phyloP scores from a whole-genome alignment of 2,329 filamentous ascomycete species.

The Pseudogymnoascus sp. region DNA sequence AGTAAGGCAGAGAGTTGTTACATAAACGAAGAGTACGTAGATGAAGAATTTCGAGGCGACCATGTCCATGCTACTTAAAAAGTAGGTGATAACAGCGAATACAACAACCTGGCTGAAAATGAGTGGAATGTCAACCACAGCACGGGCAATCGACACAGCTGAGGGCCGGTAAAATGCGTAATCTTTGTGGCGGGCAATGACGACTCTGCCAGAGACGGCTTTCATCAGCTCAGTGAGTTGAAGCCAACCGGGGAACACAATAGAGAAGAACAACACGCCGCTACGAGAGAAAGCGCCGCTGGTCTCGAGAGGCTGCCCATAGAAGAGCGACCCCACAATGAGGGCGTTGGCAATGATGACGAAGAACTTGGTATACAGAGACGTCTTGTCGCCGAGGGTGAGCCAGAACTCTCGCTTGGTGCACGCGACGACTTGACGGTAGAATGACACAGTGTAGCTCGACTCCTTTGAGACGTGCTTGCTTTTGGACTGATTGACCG shows the following conservation, averaged over 20 bases:
- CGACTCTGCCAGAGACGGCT: constrained; percentile 51
- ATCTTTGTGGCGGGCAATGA: constrained; percentile 48
- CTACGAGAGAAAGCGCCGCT: constrained; percentile 54
- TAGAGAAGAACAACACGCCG: constrained; percentile 55
- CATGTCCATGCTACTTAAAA: constrained; percentile 49
- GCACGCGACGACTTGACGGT: constrained; percentile 47
- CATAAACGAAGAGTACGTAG: constrained; percentile 46
- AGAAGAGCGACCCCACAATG: constrained; percentile 59
- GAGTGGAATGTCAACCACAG: constrained; percentile 46
- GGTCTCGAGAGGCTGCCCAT: constrained; percentile 49
- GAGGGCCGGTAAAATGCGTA: constrained; percentile 51
- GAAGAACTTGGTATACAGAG: constrained; percentile 31
- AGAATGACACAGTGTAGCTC: constrained; percentile 35
- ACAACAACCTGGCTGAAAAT: constrained; percentile 46
- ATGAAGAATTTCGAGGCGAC: constrained; percentile 51
- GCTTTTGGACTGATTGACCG: constrained; percentile 59
- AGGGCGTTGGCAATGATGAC: constrained; percentile 52
- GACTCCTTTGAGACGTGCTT: constrained; percentile 57
- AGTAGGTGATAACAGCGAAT: constrained; percentile 54
- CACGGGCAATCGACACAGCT: constrained; percentile 49
- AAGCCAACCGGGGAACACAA: constrained; percentile 53
- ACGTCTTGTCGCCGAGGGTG: constrained; percentile 54
- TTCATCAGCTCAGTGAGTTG: constrained; percentile 59
- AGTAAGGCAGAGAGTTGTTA: constrained; percentile 48
- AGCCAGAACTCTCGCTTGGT: constrained; percentile 56